Evolutionary conservation across 768 basidiomycete genomes (phyloP), one percentile per base, ranked within the genome.

Genomic region (Amanita inopinata): DNA sequence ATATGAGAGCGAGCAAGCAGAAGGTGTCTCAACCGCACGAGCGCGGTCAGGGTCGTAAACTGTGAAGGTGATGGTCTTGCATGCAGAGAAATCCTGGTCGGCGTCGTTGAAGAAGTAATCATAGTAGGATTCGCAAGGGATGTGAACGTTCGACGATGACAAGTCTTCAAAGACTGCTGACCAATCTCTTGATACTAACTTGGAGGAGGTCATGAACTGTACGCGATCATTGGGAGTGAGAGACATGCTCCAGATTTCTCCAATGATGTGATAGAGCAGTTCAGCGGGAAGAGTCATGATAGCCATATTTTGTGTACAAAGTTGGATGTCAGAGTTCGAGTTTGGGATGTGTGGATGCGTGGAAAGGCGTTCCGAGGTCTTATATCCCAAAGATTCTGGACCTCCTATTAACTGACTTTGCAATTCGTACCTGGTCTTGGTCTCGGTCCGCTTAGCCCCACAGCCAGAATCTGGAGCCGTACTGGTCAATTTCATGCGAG

Each of bases 41-140:
- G n/a, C n/a, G n/a, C n/a, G n/a, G n/a, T n/a, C 10, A 25, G 8
- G 4, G 3, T 20, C 19, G 19, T 15, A n/a, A 14, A 44, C 34
- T 19, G 27, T 37, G 27, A 44, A 44, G 2, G 43, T 44, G 24
- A 44, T 44, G 17, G 22, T 14, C 20, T 37, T 27, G 24, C 34
- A 44, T 4, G 12, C 2, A 2, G 43, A 28, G 19, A 44, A 23
- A 5, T 30, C 15, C n/a, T 14, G 41, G 17, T 22, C n/a, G 24
- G 7, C 8, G 33, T 31, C 20, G 20, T 28, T 37, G 25, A 44
- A 36, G 3, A 36, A 22, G 12, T 44, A 27, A 8, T 36, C 28
- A 34, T 43, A 44, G 34, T 30, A 44, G 11, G 25, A 44, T 30
- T 37, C 37, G 43, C 34, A 44, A 23, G 43, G 43, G 20, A 44